These are phyloP conservation scores for Ophiognomonia clavigignenti-juglandacearum DNA, from an alignment of 2,329 filamentous ascomycete genomes.

Conservation along the genomic window DNA sequence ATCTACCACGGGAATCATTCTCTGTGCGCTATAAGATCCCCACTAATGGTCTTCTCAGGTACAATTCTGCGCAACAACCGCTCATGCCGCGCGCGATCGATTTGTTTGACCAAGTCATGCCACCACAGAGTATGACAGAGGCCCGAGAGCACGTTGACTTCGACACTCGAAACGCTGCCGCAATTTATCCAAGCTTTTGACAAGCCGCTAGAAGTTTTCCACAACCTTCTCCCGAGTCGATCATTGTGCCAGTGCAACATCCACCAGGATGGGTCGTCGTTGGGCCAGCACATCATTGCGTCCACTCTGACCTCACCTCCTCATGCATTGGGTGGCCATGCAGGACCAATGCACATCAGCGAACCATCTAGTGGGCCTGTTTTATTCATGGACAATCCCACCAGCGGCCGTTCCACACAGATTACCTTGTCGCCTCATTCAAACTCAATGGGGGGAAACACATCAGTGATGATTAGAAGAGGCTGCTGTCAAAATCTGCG, in stretches of 20 bases:
- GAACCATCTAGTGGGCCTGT: constrained; percentile 8
- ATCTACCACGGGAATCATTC: neutral
- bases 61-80: neutral
- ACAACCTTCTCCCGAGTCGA: constrained; percentile 6
- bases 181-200: neutral
- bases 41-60: neutral
- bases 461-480: too few relatives aligned
- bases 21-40: neutral
- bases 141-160: neutral
- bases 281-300: constrained; percentile 14
- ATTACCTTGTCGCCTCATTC: too few relatives aligned
- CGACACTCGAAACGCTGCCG: neutral
- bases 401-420: constrained; percentile 1
- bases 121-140: neutral
- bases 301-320: constrained; percentile 4
- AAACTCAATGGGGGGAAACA: constrained; percentile 9
- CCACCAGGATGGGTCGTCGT: constrained; percentile 9
- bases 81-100: neutral
- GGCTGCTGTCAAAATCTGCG: too few relatives aligned
- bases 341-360: constrained; percentile 13
- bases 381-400: neutral
- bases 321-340: constrained; percentile 12
- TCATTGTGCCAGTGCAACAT: too few relatives aligned
- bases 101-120: neutral
- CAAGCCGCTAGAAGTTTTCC: constrained; percentile 14